Evolutionary conservation across 345 rosid genomes (phyloP).

Genomic region (Atalantia buxifolia): DNA sequence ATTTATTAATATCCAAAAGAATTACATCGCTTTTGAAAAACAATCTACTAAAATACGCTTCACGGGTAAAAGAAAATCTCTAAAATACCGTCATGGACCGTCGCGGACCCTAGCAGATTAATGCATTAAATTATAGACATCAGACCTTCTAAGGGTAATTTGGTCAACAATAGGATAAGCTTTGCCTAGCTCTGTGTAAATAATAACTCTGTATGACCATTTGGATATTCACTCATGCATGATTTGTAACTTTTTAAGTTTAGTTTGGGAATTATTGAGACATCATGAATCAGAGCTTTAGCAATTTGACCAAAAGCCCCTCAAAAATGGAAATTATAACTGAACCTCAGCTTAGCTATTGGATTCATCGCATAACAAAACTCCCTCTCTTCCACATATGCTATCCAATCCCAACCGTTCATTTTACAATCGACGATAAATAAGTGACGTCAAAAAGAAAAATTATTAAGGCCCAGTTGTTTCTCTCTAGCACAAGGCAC

Average conservation of each 20-base stretch:
- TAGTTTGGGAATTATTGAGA: slow-evolving; percentile 12
- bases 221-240: background rate
- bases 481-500: slow-evolving; percentile 5
- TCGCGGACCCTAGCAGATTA: no score
- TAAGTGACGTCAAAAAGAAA: background rate
- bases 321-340: background rate
- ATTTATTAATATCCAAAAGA: slow-evolving; percentile 2
- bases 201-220: no score
- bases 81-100: no score
- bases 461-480: background rate
- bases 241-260: slow-evolving; percentile 1
- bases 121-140: no score
- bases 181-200: no score
- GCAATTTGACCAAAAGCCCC: slow-evolving; percentile 19
- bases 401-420: slow-evolving; percentile 25
- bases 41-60: no score
- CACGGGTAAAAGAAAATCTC: no score
- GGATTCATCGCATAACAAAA: slow-evolving; percentile 5
- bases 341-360: background rate
- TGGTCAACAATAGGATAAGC: background rate
- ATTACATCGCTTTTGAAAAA: no score
- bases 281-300: slow-evolving; percentile 1
- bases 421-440: slow-evolving; percentile 17
- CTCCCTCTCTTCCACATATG: slow-evolving; percentile 11
- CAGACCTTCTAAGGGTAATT: background rate